Base-by-base conservation (phyloP, 345 rosid genomes). In the Sonneratia alba region DNA sequence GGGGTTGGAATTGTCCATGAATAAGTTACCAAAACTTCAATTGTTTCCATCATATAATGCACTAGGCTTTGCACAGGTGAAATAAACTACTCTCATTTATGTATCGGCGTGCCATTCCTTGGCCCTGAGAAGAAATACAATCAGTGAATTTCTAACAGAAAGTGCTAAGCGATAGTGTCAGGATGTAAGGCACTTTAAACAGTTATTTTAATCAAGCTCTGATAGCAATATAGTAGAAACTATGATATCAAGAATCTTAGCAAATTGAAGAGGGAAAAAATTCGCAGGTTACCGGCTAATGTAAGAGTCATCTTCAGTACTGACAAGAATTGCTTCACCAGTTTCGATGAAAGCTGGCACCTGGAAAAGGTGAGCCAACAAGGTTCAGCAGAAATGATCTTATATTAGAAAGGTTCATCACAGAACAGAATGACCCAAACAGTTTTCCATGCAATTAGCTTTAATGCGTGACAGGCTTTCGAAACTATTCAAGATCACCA, bases 301-400 rank as follows among this genome's bases (percentile, higher is more conserved):
- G 71, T 78, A 94, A 66, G 96, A 76, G 75, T 86, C 80, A 36
- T 94, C 96, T n/a, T 81, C 87, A 2, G 97, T 85, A 79, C 84
- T 85, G 71, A 94, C 83, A 73, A 89, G 81, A 70, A 94, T 84
- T 80, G 77, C 86, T 78, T 93, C 96, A 4, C 95, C 98, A 43
- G 70, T 76, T 70, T 87, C 89, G 47, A 93, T 84, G 85, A 87
- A 91, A 48, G 92, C 63, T 14, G 96, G 96, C 71, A 89, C 92
- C 98, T 93, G 85, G 49, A 49, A 59, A 55, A 34, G 18, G 3
- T 27, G 24, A 24, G 19, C 3, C 2, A 62, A 3, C 66, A 27
- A 11, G 38, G 37, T 24, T 61, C 15, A 61, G 34, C 18, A 32
- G 38, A 27, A 34, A 36, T 27, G 27, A 62, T 42, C 45, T 62